Percentiles rank a stretch among this genome's conserved stretches.
phyloP scores from a whole-genome alignment of 768 basidiomycete species.

The Mycena metata region DNA sequence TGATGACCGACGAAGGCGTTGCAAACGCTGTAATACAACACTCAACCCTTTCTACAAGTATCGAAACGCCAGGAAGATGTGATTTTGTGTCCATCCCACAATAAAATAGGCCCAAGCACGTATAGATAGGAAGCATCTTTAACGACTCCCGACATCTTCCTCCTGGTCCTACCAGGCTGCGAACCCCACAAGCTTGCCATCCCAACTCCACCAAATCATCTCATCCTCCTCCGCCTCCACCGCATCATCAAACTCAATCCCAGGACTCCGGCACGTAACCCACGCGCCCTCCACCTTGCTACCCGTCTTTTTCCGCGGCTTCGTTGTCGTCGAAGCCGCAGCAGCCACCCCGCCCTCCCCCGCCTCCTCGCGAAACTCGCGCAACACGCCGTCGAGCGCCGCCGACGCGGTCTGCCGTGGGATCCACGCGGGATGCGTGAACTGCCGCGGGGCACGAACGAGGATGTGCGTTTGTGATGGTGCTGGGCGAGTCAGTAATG shows the following conservation, averaged over 20 bases:
- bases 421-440: conserved; percentile 45
- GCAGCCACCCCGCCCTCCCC: conserved; percentile 37
- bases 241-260: conserved; percentile 36
- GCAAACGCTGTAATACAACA: no score
- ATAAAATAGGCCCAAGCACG: no score
- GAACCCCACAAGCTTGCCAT: conserved; percentile 67
- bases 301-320: conserved; percentile 37
- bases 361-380: conserved; percentile 56
- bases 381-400: conserved; percentile 54
- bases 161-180: conserved; percentile 57
- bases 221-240: conserved; percentile 50
- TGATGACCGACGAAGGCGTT: no score
- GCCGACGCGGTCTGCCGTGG: conserved; percentile 56
- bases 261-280: conserved; percentile 52
- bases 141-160: no score
- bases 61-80: no score
- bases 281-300: conserved; percentile 62
- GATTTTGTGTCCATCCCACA: no score
- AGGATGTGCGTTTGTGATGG: conserved; percentile 45
- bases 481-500: conserved; percentile 24
- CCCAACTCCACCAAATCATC: conserved; percentile 77
- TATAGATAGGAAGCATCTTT: no score
- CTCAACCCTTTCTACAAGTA: no score
- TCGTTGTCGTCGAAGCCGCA: conserved; percentile 30
- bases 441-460: conserved; percentile 45